Conservation (phyloP, 495 filamentous ascomycete genomes). For the Talaromyces adpressus region DNA sequence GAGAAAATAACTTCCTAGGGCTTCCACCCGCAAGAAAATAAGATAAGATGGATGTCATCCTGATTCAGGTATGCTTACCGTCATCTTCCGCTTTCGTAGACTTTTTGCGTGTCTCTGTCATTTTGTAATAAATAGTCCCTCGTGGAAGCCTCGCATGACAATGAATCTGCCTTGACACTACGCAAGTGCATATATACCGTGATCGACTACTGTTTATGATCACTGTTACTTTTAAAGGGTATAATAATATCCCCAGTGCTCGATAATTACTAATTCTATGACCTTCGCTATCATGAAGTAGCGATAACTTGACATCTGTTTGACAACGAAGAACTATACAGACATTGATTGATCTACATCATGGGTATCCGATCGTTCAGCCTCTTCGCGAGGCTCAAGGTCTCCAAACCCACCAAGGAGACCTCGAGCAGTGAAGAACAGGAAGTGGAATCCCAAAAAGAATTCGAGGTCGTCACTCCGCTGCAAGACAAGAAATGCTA, state of each 20-base stretch:
- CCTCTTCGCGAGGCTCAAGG: conserved; percentile 2
- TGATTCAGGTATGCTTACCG: conserved; percentile 5
- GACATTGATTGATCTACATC: not conserved
- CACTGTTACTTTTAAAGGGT: not conserved
- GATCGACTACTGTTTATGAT: not conserved
- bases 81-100: conserved; percentile 4
- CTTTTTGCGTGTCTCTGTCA: not conserved
- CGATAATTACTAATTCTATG: not conserved
- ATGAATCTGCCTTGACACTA: conserved; percentile 1
- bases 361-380: conserved; percentile 1
- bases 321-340: not conserved
- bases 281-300: not conserved
- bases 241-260: not conserved
- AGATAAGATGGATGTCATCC: conserved; percentile 4
- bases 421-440: not conserved
- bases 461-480: not conserved
- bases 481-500: conserved; percentile 15
- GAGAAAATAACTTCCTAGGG: not conserved
- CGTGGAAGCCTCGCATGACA: conserved; percentile 7
- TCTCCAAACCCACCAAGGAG: not conserved
- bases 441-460: not conserved
- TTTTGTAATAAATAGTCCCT: not conserved
- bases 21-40: not conserved
- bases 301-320: not conserved
- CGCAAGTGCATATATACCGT: not conserved